Evolutionary conservation across 140 eudicot species (phyloP).

Genomic region (Senecio squalidus): DNA sequence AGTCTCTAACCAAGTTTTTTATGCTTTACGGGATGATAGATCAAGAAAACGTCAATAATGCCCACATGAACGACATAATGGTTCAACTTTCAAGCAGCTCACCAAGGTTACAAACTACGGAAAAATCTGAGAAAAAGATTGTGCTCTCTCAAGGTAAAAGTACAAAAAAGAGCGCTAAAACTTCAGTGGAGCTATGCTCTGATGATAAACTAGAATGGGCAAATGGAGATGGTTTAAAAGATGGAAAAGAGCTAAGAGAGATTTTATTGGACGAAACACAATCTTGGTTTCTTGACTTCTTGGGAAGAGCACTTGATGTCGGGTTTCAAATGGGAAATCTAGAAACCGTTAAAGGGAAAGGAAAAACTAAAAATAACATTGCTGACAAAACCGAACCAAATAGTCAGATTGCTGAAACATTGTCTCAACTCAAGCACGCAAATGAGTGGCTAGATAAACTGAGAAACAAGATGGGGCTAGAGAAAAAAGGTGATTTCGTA

Average conservation of each 20-base stretch:
- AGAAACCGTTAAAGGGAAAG: slow-evolving; percentile 43
- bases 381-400: slow-evolving; percentile 43
- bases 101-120: slow-evolving; percentile 29
- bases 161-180: slow-evolving; percentile 28
- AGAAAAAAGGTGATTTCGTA: slow-evolving; percentile 22
- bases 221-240: slow-evolving; percentile 54
- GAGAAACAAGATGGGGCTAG: slow-evolving; percentile 29
- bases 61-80: slow-evolving; percentile 27
- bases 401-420: slow-evolving; percentile 62
- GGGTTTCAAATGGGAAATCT: slow-evolving; percentile 46
- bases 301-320: slow-evolving; percentile 66
- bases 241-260: slow-evolving; percentile 40
- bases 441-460: slow-evolving; percentile 80
- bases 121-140: slow-evolving; percentile 32
- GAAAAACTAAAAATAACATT: slow-evolving; percentile 19
- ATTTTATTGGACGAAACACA: slow-evolving; percentile 50
- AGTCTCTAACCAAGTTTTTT: slow-evolving; percentile 68
- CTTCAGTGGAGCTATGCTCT: slow-evolving; percentile 35
- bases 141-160: slow-evolving; percentile 24
- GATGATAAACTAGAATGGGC: slow-evolving; percentile 82
- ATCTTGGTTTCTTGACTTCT: slow-evolving; percentile 70
- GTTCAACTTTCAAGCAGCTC: slow-evolving; percentile 27
- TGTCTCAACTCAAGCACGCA: slow-evolving; percentile 79
- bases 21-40: slow-evolving; percentile 58
- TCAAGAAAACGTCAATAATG: slow-evolving; percentile 33